A percentile compares a stretch with the other conserved stretches of the same genome.
Evolutionary conservation across 768 basidiomycete genomes (phyloP).

Genomic region (Podaxis rugospora): DNA sequence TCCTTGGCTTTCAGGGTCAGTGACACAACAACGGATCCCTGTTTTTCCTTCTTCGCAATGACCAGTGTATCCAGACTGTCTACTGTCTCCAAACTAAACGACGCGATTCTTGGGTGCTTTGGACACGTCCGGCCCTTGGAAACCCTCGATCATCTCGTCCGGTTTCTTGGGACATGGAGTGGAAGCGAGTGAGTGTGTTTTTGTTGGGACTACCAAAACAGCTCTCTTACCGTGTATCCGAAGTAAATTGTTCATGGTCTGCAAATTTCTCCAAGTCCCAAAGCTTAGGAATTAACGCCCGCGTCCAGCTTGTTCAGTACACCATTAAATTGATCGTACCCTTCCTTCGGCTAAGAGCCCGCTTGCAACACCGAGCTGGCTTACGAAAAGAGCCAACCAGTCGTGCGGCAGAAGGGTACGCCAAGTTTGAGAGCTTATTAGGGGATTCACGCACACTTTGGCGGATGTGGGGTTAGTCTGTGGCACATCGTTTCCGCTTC

Average conservation of each 20-base stretch:
- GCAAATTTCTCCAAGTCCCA: constrained; percentile 6
- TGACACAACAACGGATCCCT: neutral
- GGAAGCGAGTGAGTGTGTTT: constrained; percentile 72
- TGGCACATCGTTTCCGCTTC: neutral
- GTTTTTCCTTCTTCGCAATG: constrained; percentile 32
- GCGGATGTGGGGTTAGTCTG: constrained; percentile 72
- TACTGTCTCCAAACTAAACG: constrained; percentile 50
- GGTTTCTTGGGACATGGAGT: constrained; percentile 79
- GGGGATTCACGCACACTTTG: constrained; percentile 70
- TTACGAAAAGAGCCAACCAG: constrained; percentile 51
- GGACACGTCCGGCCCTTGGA: constrained; percentile 53
- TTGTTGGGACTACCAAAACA: neutral
- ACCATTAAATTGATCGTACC: constrained; percentile 67
- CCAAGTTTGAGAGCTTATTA: constrained; percentile 51
- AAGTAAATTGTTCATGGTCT: constrained; percentile 76
- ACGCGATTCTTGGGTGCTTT: constrained; percentile 63
- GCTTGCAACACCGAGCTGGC: constrained; percentile 63
- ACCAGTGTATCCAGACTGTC: constrained; percentile 42
- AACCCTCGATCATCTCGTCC: constrained; percentile 65
- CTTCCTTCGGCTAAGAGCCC: constrained; percentile 61
- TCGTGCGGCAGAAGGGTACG: constrained; percentile 43
- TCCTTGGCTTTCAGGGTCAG: neutral
- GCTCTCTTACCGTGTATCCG: constrained; percentile 8
- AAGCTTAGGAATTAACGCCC: neutral
- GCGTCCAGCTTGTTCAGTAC: constrained; percentile 64